Conservation (phyloP, 1,139 yeast species). For the Suhomyces kunorum region DNA sequence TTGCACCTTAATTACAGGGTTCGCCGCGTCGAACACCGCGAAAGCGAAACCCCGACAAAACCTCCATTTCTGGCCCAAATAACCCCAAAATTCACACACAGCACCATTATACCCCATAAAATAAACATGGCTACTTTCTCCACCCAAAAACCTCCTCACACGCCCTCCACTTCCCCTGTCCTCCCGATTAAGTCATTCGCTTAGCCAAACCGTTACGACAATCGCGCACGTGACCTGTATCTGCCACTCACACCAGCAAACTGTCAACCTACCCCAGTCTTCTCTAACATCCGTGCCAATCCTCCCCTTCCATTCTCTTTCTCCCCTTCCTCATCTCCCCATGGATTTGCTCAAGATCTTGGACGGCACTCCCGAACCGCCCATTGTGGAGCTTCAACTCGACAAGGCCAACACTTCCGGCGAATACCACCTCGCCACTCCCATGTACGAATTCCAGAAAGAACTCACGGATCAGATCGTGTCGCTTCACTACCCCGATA, state of each 20-base stretch:
- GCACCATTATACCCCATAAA: not conserved
- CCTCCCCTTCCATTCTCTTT: not conserved
- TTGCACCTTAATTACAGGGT: too few species aligned
- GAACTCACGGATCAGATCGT: constrained; percentile 93
- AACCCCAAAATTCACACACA: not conserved
- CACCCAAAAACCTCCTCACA: too few species aligned
- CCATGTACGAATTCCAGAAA: constrained; percentile 85
- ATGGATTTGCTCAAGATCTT: constrained; percentile 80
- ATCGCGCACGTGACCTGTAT: not conserved
- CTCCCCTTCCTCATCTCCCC: not conserved
- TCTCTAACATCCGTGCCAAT: not conserved
- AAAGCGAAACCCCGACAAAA: too few species aligned
- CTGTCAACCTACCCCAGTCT: not conserved
- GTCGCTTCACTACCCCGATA: constrained; percentile 87
- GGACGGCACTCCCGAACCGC: constrained; percentile 86
- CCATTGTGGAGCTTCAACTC: constrained; percentile 58
- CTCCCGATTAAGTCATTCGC: too few species aligned
- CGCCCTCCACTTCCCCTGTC: not conserved
- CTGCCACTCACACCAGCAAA: not conserved
- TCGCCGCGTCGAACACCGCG: too few species aligned
- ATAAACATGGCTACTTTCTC: too few species aligned
- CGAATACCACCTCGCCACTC: constrained; percentile 80
- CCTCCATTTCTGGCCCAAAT: too few species aligned
- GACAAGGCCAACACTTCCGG: constrained; percentile 49
- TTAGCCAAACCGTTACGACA: not conserved